Evolutionary conservation across 306 rosid species (phyloP), one percentile per base, ranked within the genome.

Genomic region (Arachis hypogaea): DNA sequence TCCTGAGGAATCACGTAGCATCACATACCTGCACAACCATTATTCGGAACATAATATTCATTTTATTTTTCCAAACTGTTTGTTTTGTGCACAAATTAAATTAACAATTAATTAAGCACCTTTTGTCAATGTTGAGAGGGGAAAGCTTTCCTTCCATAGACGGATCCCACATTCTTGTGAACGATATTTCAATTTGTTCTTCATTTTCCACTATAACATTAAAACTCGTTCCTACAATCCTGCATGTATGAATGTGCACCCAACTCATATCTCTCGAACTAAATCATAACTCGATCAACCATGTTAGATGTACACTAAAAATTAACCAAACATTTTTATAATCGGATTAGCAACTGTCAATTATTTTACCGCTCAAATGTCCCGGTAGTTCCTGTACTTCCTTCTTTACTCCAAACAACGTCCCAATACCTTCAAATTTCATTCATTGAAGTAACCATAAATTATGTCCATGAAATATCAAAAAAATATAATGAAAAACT

Each of bases 321-420:
- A 22, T 22, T 22, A 22, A 22, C 28, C 28, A 22, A 22, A 1
- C 1, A 22, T 22, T 22, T 22, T 22, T 22, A 22, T 22, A 22
- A 22, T 22, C 0, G 38, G 38, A 33, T 33, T 33, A 54, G 29
- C 11, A 43, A 43, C 29, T 0, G 43, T 51, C 38, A 33, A 33
- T 33, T 33, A 33, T 33, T 33, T 33, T 88, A 89, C 99, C 81
- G 84, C 69, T 94, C 95, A 76, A 75, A 85, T 58, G 61, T 84
- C 30, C 99, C 99, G 0, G 80, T 74, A 56, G 87, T 84, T 69
- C 87, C 87, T 54, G 86, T 84, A 77, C 82, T 81, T 59, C 99
- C 93, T 5, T 90, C 84, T 78, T 88, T 83, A 79, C 88, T 89
- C 99, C 99, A 92, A 60, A 94, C 96, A 71, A 92, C 72, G 72